Evolutionary conservation across 2,329 filamentous ascomycete species (phyloP), one percentile per base, ranked within the genome.

Genomic region (Dactylellina drechsleri): DNA sequence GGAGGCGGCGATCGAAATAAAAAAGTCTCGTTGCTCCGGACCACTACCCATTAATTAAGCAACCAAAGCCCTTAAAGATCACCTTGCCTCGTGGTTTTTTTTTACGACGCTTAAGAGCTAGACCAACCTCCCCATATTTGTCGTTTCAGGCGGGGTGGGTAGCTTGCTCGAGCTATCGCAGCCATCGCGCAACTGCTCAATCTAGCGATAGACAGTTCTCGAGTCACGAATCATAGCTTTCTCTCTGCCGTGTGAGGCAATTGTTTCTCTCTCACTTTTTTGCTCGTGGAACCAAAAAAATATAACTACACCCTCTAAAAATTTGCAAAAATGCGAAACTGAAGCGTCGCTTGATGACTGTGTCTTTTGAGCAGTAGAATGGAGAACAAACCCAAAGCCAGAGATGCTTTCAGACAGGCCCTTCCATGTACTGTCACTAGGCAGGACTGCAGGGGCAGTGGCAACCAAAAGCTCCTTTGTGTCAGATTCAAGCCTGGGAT

Each of bases 301-400:
- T 23, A 23, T 23, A 23, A n/a, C 13, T 47, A n/a, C 43, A 15
- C 43, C 43, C 40, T 13, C 36, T 8, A 13, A 47, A 54, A 53
- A 58, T 58, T 28, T 40, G 36, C 53, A 47, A 66, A 74, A 66
- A 74, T 66, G 53, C 49, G 62, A 66, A 61, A 74, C 65, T 18
- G 15, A 47, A n/a, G 15, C 16, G 16, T 47, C 13, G 15, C 28
- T 43, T 56, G 41, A 13, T 7, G 49, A 41, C 23, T 53, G 64
- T 43, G 47, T 75, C 71, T 75, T 75, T 75, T 75, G 57, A 75
- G 71, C 71, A 75, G 61, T 64, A 75, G 68, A 75, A 68, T 75
- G 64, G 71, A 75, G 71, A 75, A 75, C 23, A 43, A 58, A 60
- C 4, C 28, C 26, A 36, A 36, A 12, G 62, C 47, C 54, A 60